phyloP scores from a whole-genome alignment of 2,329 filamentous ascomycete genomes.

The Colletotrichum liriopes region DNA sequence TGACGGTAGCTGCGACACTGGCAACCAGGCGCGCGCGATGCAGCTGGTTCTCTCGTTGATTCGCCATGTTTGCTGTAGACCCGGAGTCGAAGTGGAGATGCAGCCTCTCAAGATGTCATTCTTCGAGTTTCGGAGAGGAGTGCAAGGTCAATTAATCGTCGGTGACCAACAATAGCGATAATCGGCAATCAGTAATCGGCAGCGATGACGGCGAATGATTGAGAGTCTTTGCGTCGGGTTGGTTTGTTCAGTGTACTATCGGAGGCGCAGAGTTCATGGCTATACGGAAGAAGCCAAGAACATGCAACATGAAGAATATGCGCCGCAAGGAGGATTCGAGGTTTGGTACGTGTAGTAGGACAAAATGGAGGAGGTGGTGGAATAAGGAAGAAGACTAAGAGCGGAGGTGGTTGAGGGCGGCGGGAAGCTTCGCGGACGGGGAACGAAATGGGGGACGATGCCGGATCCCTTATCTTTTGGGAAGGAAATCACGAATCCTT shows the following conservation, averaged over 20 bases:
- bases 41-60: constrained; percentile 61
- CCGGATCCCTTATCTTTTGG: constrained; percentile 33
- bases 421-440: constrained; percentile 16
- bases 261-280: constrained; percentile 35
- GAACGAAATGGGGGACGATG: constrained; percentile 24
- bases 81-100: background rate
- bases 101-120: constrained; percentile 28
- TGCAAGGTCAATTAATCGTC: background rate
- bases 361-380: background rate
- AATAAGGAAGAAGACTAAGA: background rate
- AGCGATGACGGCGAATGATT: constrained; percentile 21
- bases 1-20: constrained; percentile 86
- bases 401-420: constrained; percentile 1
- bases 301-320: constrained; percentile 19
- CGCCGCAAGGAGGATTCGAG: background rate
- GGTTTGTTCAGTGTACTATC: constrained; percentile 31
- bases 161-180: background rate
- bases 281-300: constrained; percentile 14
- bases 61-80: constrained; percentile 29
- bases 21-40: constrained; percentile 82
- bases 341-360: background rate
- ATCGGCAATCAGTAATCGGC: constrained; percentile 15
- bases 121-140: constrained; percentile 11
- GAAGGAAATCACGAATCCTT: constrained; percentile 27
- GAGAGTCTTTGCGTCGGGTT: background rate